A percentile compares a stretch with the other conserved stretches of the same genome.
Evolutionary conservation across 768 basidiomycete species (phyloP).

Genomic region (Cystofilobasidium bisporidii): DNA sequence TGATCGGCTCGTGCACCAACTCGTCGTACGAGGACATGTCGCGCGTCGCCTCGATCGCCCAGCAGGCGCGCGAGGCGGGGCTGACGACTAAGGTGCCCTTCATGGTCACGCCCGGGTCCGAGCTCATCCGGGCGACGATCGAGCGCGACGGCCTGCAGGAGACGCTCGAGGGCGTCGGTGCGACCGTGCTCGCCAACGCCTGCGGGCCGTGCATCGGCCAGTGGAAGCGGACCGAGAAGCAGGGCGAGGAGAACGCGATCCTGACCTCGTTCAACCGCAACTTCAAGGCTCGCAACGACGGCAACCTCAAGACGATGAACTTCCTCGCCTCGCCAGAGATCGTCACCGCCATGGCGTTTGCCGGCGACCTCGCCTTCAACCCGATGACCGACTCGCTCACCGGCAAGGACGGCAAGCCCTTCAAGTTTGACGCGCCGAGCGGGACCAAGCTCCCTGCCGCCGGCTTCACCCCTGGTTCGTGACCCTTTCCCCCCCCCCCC

Average conservation of each 20-base stretch:
- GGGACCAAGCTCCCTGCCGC: slow-evolving; percentile 73
- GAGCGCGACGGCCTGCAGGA: slow-evolving; percentile 83
- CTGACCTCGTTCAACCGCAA: slow-evolving; percentile 94
- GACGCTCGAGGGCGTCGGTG: slow-evolving; percentile 78
- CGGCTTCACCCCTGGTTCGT: slow-evolving; percentile 66
- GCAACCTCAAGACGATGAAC: slow-evolving; percentile 84
- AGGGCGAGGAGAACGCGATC: slow-evolving; percentile 88
- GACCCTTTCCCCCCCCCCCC: too few relatives aligned
- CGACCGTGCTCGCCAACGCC: slow-evolving; percentile 87
- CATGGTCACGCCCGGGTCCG: slow-evolving; percentile 47
- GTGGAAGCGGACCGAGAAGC: slow-evolving; percentile 86
- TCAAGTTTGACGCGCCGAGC: slow-evolving; percentile 73
- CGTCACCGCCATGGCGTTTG: slow-evolving; percentile 95
- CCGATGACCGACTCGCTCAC: slow-evolving; percentile 67
- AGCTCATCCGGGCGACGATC: slow-evolving; percentile 95
- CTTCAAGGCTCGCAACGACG: slow-evolving; percentile 93
- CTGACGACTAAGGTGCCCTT: slow-evolving; percentile 55
- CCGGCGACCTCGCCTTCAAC: slow-evolving; percentile 86
- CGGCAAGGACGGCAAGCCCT: slow-evolving; percentile 58
- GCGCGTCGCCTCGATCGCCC: slow-evolving; percentile 78
- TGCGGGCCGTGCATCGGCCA: slow-evolving; percentile 99
- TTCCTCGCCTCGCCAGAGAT: slow-evolving; percentile 95
- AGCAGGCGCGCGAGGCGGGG: slow-evolving; percentile 76
- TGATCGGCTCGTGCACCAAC: slow-evolving; percentile 99
- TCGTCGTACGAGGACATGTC: slow-evolving; percentile 97